Base-by-base conservation (phyloP, 495 filamentous ascomycete species). In the Tuber microsphaerosporum region DNA sequence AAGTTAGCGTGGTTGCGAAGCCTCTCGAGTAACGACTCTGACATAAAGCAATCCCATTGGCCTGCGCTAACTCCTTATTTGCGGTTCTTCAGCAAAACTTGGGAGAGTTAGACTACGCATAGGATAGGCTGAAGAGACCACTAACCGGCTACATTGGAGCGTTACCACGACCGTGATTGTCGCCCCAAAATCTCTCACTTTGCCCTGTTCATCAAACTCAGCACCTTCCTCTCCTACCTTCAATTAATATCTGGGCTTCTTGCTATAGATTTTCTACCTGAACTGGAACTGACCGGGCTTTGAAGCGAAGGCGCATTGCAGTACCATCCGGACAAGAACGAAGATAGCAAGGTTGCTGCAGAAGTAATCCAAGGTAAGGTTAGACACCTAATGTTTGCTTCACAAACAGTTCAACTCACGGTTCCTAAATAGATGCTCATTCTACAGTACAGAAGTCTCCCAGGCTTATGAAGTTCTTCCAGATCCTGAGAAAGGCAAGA, bases 381-480 rank as follows among this genome's bases (percentile, higher is more conserved):
- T 74, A 2, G 71, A 46, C 39, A 72, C 22, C 77, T 74, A 2
- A 37, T 73, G 12, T 31, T 71, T 22, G 39, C 46, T 22, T 43
- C n/a, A n/a, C 45, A 43, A 45, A 41, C 9, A 31, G 19, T 44
- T 48, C 70, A 31, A 7, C 74, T 19, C 69, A 39, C 16, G n/a
- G 45, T 31, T 70, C 69, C 20, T 42, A 31, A 26, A 44, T 74
- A 72, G 76, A 39, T 51, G 20, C 82, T 80, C 76, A 83, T 34
- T 41, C 69, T 73, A 20, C 71, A 34, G n/a, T 70, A 42, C 76
- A 87, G 94, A 98, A 80, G 90, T 93, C 71, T 97, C 93, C 1
- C 94, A 98, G 85, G 95, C 95, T 69, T 99, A 97, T 86, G 95
- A 99, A 86, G 94, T 99, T 81, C 90, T 99, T 17, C 94, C 92